Evolutionary conservation across 2,329 filamentous ascomycete species (phyloP), one percentile per base, ranked within the genome.

Genomic region (Phyllosticta citribraziliensis): DNA sequence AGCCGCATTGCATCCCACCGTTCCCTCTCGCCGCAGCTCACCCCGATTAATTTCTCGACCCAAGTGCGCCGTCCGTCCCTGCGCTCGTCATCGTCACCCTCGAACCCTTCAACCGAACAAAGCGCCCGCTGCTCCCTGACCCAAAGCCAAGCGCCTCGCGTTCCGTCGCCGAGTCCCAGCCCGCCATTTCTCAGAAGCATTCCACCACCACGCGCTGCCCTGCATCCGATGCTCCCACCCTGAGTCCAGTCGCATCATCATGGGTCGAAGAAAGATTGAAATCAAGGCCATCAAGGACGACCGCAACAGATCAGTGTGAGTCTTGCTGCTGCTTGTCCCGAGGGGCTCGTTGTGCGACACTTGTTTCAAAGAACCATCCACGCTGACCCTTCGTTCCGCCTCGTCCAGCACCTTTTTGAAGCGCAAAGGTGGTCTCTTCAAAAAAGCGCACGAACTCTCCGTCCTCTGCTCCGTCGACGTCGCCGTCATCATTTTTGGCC

Each of bases 221-320:
- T 50, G 59, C 55, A 30, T 57, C 52, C 59, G 47, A 61, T 61
- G 60, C 60, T 55, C 60, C 11, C 52, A 33, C 55, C n/a, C 10
- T 55, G 33, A 57, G 11, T 51, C 54, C 20, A 33, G 56, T 57
- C 56, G 52, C 60, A 55, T 57, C 65, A 71, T 65, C 59, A 99
- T 99, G 94, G 94, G 94, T 75, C 88, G 94, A 76, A 87, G 94
- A 83, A 99, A 99, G 85, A 99, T 99, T 74, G 94, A 97, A 81
- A 97, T 99, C 82, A 97, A 97, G 79, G 91, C 93, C 69, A 97
- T 97, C 82, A 97, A 96, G 78, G 92, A 97, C 85, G 92, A 97
- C 77, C 86, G 92, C 71, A 97, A 97, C 74, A 91, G 92, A 74
- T 96, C 92, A 70, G 92, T 97, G 92, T 97, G 91, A 77, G 90